These are phyloP conservation scores for Fusarium sp. DNA, from an alignment of 2,329 filamentous ascomycete genomes.

Conservation along the genomic window DNA sequence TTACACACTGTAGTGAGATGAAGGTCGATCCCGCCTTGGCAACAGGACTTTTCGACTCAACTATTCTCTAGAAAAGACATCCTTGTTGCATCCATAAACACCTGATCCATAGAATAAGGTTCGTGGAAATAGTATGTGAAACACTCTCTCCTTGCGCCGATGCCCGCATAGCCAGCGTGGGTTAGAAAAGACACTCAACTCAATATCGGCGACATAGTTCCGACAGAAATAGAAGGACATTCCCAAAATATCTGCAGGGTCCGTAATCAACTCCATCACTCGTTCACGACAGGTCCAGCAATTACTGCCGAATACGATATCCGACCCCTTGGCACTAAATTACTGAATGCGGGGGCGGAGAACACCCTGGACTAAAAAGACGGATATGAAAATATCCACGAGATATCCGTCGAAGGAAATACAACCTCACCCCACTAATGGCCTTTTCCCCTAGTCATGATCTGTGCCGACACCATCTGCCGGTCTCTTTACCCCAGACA, in stretches of 20 bases:
- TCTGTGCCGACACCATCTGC: not conserved
- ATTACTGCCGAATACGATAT: not conserved
- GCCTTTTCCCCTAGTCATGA: not conserved
- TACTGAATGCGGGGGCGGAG: not conserved
- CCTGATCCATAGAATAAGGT: not conserved
- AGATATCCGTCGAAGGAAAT: not conserved
- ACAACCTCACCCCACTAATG: not conserved
- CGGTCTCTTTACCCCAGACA: not conserved
- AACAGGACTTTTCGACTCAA: not conserved
- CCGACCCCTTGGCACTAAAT: not conserved
- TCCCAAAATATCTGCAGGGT: not conserved
- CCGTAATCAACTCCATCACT: not conserved
- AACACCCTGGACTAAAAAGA: not conserved
- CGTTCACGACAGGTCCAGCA: not conserved
- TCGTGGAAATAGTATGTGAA: not conserved
- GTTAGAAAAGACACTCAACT: not conserved
- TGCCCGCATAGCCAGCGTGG: too few species aligned
- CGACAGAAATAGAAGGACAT: not conserved
- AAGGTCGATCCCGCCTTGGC: not conserved
- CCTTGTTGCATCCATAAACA: not conserved
- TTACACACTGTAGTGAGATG: not conserved
- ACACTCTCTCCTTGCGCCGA: not conserved
- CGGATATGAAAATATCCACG: not conserved
- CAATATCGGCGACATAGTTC: not conserved
- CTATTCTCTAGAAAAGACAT: not conserved